Conservation (phyloP, 768 basidiomycete genomes). For the Tricholomella constricta region DNA sequence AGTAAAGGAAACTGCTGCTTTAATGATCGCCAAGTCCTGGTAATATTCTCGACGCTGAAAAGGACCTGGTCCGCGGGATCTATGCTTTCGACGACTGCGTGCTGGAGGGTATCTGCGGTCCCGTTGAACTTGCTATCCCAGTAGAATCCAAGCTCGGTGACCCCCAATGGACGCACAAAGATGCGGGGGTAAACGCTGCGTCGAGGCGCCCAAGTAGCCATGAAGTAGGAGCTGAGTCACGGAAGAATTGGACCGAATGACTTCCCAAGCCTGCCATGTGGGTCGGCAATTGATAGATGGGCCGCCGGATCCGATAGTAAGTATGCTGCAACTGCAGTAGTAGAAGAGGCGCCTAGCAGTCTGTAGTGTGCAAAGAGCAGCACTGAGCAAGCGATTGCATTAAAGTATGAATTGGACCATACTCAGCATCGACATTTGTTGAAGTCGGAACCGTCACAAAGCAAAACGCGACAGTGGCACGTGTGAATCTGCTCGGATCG, state of each 20-base stretch:
- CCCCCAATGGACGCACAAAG: constrained; percentile 42
- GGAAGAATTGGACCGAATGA: background rate
- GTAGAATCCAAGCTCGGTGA: constrained; percentile 42
- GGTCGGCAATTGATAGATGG: too few relatives aligned
- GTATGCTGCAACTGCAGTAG: too few relatives aligned
- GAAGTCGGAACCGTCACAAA: too few relatives aligned
- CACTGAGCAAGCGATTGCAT: too few relatives aligned
- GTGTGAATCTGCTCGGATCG: too few relatives aligned
- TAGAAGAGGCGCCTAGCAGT: too few relatives aligned
- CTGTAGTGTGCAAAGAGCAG: too few relatives aligned
- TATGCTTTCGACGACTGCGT: constrained; percentile 30
- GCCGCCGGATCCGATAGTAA: too few relatives aligned
- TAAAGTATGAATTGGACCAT: too few relatives aligned
- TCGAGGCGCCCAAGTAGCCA: constrained; percentile 11
- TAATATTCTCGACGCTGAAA: constrained; percentile 34
- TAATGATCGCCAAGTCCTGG: constrained; percentile 44
- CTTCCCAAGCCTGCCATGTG: background rate
- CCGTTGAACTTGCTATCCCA: constrained; percentile 44
- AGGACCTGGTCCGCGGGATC: constrained; percentile 12
- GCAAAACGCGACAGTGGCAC: too few relatives aligned
- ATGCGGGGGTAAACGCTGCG: constrained; percentile 6
- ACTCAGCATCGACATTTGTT: too few relatives aligned
- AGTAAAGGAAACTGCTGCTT: constrained; percentile 55
- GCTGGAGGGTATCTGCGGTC: constrained; percentile 45
- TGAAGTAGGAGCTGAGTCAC: constrained; percentile 7